These are phyloP conservation scores for Trichoderma sp. DNA, from an alignment of 2,329 filamentous ascomycete species.

Conservation along the genomic window DNA sequence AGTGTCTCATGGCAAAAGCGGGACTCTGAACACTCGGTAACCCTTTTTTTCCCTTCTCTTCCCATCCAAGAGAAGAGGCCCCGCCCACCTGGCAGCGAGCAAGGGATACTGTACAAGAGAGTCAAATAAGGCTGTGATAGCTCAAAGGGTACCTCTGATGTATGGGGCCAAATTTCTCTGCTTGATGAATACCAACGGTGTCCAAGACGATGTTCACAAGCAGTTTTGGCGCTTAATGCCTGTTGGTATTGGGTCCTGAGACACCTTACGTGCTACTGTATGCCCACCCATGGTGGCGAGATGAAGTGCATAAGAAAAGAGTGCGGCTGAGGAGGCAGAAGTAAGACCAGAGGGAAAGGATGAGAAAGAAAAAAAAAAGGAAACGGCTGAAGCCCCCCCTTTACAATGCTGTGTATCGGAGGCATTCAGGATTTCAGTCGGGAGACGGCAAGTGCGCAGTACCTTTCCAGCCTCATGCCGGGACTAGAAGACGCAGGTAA, in stretches of 20 bases:
- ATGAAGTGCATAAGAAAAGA: not conserved
- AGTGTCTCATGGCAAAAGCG: constrained; percentile 23
- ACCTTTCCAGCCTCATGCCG: not conserved
- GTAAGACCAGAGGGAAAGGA: not conserved
- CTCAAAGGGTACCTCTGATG: not conserved
- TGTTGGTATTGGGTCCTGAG: not conserved
- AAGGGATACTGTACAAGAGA: constrained; percentile 1
- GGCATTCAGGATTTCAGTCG: not conserved
- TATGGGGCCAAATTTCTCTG: not conserved
- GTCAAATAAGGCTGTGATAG: constrained; percentile 15
- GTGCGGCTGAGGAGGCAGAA: not conserved
- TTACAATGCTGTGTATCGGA: not conserved
- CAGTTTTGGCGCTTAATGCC: not conserved
- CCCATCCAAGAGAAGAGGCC: not conserved
- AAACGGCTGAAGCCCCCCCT: not conserved
- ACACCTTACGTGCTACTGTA: not conserved
- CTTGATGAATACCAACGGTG: not conserved
- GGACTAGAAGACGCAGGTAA: not conserved
- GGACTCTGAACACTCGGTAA: constrained; percentile 25
- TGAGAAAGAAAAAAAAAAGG: not conserved
- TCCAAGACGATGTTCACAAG: not conserved
- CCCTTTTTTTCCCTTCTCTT: constrained; percentile 17
- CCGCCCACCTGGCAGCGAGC: constrained; percentile 16
- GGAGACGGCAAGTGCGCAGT: not conserved
- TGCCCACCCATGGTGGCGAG: not conserved